Evolutionary conservation across 2,329 filamentous ascomycete genomes (phyloP).

Genomic region (Thermoascus crustaceus): DNA sequence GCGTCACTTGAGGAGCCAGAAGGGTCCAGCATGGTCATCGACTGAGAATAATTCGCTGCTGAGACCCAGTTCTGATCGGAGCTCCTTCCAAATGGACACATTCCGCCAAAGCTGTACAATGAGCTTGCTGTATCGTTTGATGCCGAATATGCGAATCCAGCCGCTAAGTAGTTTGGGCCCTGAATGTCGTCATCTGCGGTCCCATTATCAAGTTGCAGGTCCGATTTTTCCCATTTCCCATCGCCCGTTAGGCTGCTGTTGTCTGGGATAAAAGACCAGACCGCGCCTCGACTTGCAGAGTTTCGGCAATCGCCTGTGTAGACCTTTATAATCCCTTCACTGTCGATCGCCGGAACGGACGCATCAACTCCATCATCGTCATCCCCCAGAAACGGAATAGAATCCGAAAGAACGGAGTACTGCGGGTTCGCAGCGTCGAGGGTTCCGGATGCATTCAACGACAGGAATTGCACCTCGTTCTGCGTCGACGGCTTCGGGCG

Average conservation of each 20-base stretch:
- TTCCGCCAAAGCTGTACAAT: slow-evolving; percentile 74
- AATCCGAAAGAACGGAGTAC: slow-evolving; percentile 20
- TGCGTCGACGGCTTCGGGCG: slow-evolving; percentile 44
- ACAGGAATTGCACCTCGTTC: slow-evolving; percentile 47
- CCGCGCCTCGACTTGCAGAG: slow-evolving; percentile 40
- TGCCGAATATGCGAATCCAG: slow-evolving; percentile 58
- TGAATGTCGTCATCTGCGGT: slow-evolving; percentile 25
- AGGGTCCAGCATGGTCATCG: slow-evolving; percentile 57
- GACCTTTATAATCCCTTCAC: slow-evolving; percentile 62
- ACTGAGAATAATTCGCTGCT: slow-evolving; percentile 67
- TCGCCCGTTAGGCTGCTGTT: slow-evolving; percentile 36
- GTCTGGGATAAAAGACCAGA: slow-evolving; percentile 61
- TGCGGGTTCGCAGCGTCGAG: slow-evolving; percentile 42
- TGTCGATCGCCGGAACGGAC: slow-evolving; percentile 62
- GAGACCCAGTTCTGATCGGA: slow-evolving; percentile 54
- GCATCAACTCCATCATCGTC: slow-evolving; percentile 50
- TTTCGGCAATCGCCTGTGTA: slow-evolving; percentile 64
- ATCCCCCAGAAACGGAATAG: slow-evolving; percentile 24
- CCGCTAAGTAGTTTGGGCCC: slow-evolving; percentile 50
- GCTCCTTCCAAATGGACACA: slow-evolving; percentile 58
- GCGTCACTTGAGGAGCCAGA: slow-evolving; percentile 10
- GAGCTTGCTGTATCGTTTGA: slow-evolving; percentile 44
- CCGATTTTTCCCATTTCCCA: slow-evolving; percentile 48
- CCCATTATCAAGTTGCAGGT: slow-evolving; percentile 23
- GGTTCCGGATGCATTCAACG: slow-evolving; percentile 56